Evolutionary conservation across 2,329 filamentous ascomycete genomes (phyloP), one percentile per base, ranked within the genome.

Genomic region (Elsinoe ampelina): DNA sequence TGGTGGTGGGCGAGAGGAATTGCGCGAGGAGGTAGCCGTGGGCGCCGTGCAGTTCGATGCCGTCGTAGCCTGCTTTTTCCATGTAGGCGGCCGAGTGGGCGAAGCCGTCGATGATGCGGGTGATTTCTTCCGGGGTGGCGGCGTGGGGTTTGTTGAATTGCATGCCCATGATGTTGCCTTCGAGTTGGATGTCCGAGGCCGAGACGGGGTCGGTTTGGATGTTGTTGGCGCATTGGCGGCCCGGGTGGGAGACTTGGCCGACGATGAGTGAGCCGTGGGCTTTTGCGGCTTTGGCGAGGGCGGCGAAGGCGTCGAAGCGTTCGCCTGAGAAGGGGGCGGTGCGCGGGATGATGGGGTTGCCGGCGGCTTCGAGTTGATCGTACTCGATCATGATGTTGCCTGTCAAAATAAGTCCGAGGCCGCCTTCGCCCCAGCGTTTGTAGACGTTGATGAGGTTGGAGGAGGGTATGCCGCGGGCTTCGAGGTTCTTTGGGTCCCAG

Each of bases 301-400:
- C 73, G 65, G 76, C 75, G 71, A 84, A 86, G 0, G 70, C 75
- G 30, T 80, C 76, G 57, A 87, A 86, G 1, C 84, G 73, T 58
- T 78, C 73, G 22, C 81, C 83, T 8, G 73, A 70, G 55, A 76
- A 78, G 0, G 73, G 68, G 5, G 75, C 75, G 5, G 73, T 74
- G 7, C 69, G 70, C 1, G 82, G 78, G 42, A 87, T 80, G 64
- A 86, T 81, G 0, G 72, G 70, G 66, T 84, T 82, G 7, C 81
- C 81, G 2, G 75, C 63, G 4, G 73, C 74, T 61, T 83, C 80
- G 1, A 84, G 68, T 54, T 81, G 75, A 51, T 82, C 79, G 60
- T 77, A 80, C 48, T 83, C 80, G 43, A 85, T 75, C 76, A 84
- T 82, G 58, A 84, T 72, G 67, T 86, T 86, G 42, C 83, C 83